Base-by-base conservation (phyloP, 2,329 filamentous ascomycete genomes). In the Blumeria graminis region DNA sequence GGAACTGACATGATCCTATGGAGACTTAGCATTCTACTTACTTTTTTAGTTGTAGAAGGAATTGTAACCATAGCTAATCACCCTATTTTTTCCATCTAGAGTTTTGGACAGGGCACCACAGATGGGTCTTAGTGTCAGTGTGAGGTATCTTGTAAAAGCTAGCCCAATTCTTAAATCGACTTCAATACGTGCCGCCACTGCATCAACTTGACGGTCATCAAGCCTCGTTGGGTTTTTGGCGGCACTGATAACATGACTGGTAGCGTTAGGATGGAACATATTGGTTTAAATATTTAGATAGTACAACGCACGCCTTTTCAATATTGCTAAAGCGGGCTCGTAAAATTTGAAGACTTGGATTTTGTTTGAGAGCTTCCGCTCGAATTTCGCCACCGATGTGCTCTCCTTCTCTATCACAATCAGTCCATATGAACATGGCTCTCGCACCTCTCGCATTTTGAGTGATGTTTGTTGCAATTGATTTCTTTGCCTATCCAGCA, bases 351-450 rank as follows among this genome's bases (percentile, higher is more conserved):
- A 98, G 80, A 1, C 72, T 72, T 9, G 74, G 69, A 60, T 95
- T 96, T 9, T 78, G 82, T 64, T 80, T 80, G 51, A 74, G 72
- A 5, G 92, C 92, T 58, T 90, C 82, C 55, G 84, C 77, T 48
- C 87, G 81, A 59, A 98, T 90, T 68, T 98, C 90, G 41, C 84
- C 76, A 6, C 92, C 92, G 62, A 98, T 98, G 66, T 96, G 85
- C 68, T 98, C 92, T 38, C 92, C 92, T 73, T 98, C 92, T 56
- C 89, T 81, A 73, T 98, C 92, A 69, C 92, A 96, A 74, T 98
- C 92, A 0, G 92, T 98, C 92, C 92, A 98, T 63, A 98, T 95
- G 68, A 93, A 90, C 35, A 98, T 74, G 11, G 82, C 79, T 56
- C 75, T 77, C n/a, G 81, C 76, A 65, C 77, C 76, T 58, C 76